A percentile compares a stretch with the other conserved stretches of the same genome.
Evolutionary conservation across 176 grass and related monocot genomes (phyloP).

Genomic region (Cenchrus fungigraminus): DNA sequence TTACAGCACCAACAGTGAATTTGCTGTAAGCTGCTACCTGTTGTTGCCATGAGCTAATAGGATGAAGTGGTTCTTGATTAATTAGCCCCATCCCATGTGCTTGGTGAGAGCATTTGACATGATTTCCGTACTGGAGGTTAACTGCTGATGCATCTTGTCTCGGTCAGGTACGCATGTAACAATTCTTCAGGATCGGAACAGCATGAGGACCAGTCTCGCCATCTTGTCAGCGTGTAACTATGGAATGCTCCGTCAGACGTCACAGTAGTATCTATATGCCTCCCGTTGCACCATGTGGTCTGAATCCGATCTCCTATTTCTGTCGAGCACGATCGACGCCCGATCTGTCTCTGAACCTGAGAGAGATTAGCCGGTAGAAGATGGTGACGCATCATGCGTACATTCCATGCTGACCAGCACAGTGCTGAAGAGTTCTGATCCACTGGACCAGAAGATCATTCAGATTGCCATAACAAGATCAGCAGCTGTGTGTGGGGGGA

Average conservation of each 20-base stretch:
- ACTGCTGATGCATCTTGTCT: neutral
- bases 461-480: neutral
- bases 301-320: slow-evolving; percentile 15
- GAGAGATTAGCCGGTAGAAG: neutral
- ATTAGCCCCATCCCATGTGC: neutral
- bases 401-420: neutral
- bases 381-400: neutral
- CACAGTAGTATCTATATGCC: neutral
- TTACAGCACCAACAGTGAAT: neutral
- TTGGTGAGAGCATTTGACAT: neutral
- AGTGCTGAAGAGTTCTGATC: neutral
- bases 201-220: neutral
- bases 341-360: neutral
- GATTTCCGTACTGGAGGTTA: neutral
- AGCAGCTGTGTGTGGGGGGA: slow-evolving; percentile 35
- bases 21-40: neutral
- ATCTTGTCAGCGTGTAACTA: slow-evolving; percentile 17
- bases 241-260: neutral
- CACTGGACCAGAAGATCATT: neutral
- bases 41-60: neutral
- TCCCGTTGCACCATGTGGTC: neutral
- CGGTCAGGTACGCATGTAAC: too few species aligned
- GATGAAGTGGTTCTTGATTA: neutral
- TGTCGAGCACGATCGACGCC: neutral
- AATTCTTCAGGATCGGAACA: neutral